Conservation (phyloP, 1,284 basidiomycete species). For the Malassezia sp. region DNA sequence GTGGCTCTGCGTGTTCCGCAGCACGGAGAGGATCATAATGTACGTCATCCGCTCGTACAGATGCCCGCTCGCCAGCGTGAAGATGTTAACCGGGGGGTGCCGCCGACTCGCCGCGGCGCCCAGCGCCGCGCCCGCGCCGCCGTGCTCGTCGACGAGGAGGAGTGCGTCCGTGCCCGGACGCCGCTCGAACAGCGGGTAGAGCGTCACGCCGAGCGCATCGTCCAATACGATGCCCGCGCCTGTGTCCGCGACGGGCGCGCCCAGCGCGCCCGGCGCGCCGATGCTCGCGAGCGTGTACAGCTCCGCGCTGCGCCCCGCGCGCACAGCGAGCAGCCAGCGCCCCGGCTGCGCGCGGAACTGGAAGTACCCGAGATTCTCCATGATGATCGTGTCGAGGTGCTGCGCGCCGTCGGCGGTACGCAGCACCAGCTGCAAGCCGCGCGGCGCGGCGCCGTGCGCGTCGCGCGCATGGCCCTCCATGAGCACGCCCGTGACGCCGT, state of each 20-base stretch:
- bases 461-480: constrained; percentile 89
- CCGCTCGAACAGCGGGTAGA: constrained; percentile 69
- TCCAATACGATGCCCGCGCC: constrained; percentile 51
- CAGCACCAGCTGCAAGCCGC: constrained; percentile 49
- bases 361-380: constrained; percentile 88
- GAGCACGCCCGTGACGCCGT: constrained; percentile 78
- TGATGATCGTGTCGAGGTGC: constrained; percentile 53
- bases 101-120: background rate
- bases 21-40: constrained; percentile 92
- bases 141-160: constrained; percentile 61
- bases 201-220: constrained; percentile 72
- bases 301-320: constrained; percentile 66
- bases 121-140: constrained; percentile 22
- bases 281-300: constrained; percentile 73
- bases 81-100: constrained; percentile 76
- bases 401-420: constrained; percentile 25
- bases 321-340: constrained; percentile 68
- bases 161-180: constrained; percentile 64
- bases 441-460: constrained; percentile 57
- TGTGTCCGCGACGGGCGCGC: constrained; percentile 55
- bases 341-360: constrained; percentile 91
- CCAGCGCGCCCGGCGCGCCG: constrained; percentile 62
- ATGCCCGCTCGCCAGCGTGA: constrained; percentile 91
- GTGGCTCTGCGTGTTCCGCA: constrained; percentile 77
- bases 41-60: constrained; percentile 94